These are phyloP conservation scores for Coemansia sp. DNA, from an alignment of 192 early-diverging fungal genomes.

Conservation along the genomic window DNA sequence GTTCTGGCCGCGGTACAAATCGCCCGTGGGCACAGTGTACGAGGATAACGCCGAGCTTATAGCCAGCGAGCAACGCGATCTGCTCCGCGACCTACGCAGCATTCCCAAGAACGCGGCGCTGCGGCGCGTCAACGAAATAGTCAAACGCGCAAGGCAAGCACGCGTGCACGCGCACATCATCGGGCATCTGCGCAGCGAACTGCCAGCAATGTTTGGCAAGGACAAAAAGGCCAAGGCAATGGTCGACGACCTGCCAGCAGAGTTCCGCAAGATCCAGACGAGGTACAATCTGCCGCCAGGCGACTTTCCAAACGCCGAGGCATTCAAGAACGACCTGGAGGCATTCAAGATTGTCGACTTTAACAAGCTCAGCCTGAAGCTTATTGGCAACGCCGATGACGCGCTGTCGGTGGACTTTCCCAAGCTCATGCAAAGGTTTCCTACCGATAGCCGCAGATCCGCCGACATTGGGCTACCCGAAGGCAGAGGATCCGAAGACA, in stretches of 20 bases:
- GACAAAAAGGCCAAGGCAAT: slow-evolving; percentile 70
- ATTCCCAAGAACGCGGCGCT: slow-evolving; percentile 79
- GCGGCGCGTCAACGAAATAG: slow-evolving; percentile 87
- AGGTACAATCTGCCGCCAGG: slow-evolving; percentile 68
- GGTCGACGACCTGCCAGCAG: slow-evolving; percentile 66
- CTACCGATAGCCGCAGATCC: slow-evolving; percentile 45
- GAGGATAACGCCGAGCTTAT: slow-evolving; percentile 70
- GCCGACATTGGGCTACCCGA: slow-evolving; percentile 21
- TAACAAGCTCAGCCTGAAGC: slow-evolving; percentile 66
- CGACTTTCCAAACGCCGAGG: slow-evolving; percentile 80
- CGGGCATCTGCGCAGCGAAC: slow-evolving; percentile 74
- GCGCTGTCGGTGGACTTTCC: slow-evolving; percentile 73
- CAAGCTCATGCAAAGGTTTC: slow-evolving; percentile 73
- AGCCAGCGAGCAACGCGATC: slow-evolving; percentile 71
- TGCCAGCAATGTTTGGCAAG: slow-evolving; percentile 83
- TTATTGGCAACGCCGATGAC: slow-evolving; percentile 66
- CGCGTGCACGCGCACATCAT: slow-evolving; percentile 84
- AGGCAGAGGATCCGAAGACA: not conserved
- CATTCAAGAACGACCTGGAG: slow-evolving; percentile 64
- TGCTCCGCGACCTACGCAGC: slow-evolving; percentile 68
- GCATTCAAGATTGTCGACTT: slow-evolving; percentile 82
- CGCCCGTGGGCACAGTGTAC: slow-evolving; percentile 63
- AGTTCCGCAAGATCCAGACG: slow-evolving; percentile 73
- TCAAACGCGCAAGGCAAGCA: slow-evolving; percentile 76
- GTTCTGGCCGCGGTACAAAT: slow-evolving; percentile 68